Evolutionary conservation across 208 protist species (phyloP).

Genomic region (Acanthamoeba culbertsoni): DNA sequence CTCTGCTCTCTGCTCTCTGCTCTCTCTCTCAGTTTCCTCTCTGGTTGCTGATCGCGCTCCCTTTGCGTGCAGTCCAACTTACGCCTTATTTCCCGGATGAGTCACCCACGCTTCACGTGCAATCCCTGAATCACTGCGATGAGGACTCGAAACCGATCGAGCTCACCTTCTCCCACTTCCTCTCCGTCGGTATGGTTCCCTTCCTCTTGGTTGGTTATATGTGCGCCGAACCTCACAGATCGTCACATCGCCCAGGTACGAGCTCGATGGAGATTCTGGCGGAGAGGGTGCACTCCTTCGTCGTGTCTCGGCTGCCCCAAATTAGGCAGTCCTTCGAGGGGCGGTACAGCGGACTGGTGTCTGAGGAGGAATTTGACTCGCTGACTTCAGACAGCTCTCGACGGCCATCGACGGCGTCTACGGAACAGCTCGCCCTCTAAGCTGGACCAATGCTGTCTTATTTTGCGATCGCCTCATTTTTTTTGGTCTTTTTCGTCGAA

Average conservation of each 20-base stretch:
- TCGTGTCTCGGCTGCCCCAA: not conserved
- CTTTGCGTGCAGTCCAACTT: not conserved
- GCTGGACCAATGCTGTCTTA: too few relatives aligned
- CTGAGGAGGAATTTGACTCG: not conserved
- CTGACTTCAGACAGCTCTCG: not conserved
- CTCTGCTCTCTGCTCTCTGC: too few relatives aligned
- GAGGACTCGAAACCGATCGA: not conserved
- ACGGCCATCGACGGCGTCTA: not conserved
- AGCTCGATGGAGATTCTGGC: not conserved
- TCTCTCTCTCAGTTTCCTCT: not conserved
- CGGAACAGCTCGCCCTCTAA: not conserved
- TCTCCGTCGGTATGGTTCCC: not conserved
- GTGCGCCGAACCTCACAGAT: not conserved
- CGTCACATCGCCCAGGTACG: not conserved
- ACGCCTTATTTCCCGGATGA: conserved; percentile 36
- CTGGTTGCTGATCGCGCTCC: not conserved
- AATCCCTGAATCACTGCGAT: not conserved
- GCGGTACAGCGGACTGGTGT: not conserved
- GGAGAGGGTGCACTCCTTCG: not conserved
- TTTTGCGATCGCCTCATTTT: too few relatives aligned
- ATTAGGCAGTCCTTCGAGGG: not conserved
- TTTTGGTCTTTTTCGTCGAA: too few relatives aligned
- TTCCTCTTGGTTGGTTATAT: not conserved
- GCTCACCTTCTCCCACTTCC: not conserved
- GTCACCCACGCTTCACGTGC: not conserved